These are phyloP conservation scores for Eucalyptus polyanthemos DNA, from an alignment of 345 rosid species.

Conservation along the genomic window DNA sequence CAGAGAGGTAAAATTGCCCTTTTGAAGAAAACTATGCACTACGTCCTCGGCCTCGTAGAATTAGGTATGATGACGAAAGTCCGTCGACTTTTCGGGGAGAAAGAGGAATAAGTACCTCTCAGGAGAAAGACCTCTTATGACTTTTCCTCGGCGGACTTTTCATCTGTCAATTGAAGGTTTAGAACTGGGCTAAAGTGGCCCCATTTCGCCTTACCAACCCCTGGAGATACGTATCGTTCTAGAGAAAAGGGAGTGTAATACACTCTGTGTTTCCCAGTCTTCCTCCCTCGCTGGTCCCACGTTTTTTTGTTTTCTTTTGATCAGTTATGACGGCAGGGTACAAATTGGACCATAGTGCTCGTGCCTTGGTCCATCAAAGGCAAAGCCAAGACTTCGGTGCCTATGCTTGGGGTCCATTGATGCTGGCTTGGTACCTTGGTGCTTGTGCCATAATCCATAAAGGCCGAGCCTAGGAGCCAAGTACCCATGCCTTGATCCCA, in stretches of 20 bases:
- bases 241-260: background rate
- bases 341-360: background rate
- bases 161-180: background rate
- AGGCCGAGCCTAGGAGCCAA: too few relatives aligned
- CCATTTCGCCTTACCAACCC: background rate
- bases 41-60: background rate
- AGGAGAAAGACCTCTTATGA: background rate
- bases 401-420: too few relatives aligned
- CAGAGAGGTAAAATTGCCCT: background rate
- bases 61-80: background rate
- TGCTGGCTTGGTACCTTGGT: too few relatives aligned
- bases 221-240: background rate
- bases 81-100: background rate
- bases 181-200: background rate
- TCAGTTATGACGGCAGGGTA: background rate
- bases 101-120: background rate
- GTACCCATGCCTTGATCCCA: too few relatives aligned
- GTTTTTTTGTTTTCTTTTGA: background rate
- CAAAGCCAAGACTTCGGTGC: rapidly evolving
- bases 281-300: background rate
- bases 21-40: background rate
- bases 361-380: too few relatives aligned
- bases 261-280: background rate
- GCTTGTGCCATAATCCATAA: too few relatives aligned
- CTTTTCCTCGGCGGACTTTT: background rate